Base-by-base conservation (phyloP, 2,329 filamentous ascomycete species). In the Colletotrichum nymphaeae region DNA sequence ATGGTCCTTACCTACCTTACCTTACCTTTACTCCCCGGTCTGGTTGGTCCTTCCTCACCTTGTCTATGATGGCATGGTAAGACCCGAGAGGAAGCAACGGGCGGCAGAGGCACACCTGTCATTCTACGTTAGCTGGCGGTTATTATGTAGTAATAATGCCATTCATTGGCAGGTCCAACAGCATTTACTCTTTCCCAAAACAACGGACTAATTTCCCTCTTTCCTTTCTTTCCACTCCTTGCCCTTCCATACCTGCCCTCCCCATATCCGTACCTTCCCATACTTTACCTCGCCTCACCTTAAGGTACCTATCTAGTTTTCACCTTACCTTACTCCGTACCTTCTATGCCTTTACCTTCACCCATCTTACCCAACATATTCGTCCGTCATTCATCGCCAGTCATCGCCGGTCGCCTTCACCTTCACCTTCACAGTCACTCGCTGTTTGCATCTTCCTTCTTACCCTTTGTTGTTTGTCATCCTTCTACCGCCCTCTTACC, bases 131-230 rank as follows among this genome's bases (percentile, higher is more conserved):
- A n/a, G 42, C 19, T 49, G 42, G 19, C 19, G 19, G 42, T n/a
- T 49, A 8, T 49, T 49, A n/a, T 49, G 42, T 49, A 49, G 42
- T 49, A 19, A 7, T 49, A 49, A n/a, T 49, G 19, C 19, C 19
- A 11, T 49, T 49, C 42, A 26, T 35, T 64, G 62, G 55, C 37
- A 42, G 16, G 12, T 12, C 24, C 35, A n/a, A 16, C 55, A 30
- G 19, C 16, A 66, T 19, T 53, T 22, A n/a, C 14, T 30, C 53
- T 56, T 49, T 12, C 68, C 68, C 46, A 46, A 67, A 71, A 62
- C 68, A 56, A 60, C 58, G 28, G 64, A 46, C 57, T 72, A 37
- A 68, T 58, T 55, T 46, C 49, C 57, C 26, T 52, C 11, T 26
- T 63, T 52, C 37, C 37, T n/a, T 46, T 63, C 59, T 24, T 30